phyloP scores from a whole-genome alignment of 768 basidiomycete species.

The Pholiota microspora region DNA sequence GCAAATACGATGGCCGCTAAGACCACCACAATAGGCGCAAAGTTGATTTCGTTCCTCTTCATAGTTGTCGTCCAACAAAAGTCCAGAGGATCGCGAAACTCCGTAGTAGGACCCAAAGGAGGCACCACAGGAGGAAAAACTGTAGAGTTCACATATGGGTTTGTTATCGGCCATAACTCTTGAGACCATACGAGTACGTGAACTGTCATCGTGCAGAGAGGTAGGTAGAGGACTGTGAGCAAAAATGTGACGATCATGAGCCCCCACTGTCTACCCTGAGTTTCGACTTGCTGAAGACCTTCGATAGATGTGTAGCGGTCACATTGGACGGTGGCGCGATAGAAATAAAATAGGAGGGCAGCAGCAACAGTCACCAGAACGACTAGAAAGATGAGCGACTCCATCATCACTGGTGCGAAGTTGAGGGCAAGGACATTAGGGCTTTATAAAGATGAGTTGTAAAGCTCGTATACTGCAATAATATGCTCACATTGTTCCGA shows the following conservation, averaged over 20 bases:
- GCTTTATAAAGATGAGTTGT: conserved; percentile 33
- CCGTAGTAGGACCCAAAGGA: conserved; percentile 52
- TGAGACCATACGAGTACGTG: conserved; percentile 77
- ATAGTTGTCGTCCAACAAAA: conserved; percentile 83
- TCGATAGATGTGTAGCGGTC: conserved; percentile 50
- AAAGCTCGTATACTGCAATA: neutral
- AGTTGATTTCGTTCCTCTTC: conserved; percentile 67
- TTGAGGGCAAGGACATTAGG: conserved; percentile 77
- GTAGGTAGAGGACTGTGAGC: conserved; percentile 69
- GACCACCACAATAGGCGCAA: conserved; percentile 61
- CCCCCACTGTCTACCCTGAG: conserved; percentile 45
- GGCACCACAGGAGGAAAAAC: conserved; percentile 44
- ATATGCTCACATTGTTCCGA: conserved; percentile 62
- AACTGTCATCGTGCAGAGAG: conserved; percentile 73
- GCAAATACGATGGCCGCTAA: conserved; percentile 50
- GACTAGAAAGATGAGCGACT: conserved; percentile 59
- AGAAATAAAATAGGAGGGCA: conserved; percentile 57
- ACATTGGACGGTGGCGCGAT: conserved; percentile 44
- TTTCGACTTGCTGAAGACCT: conserved; percentile 48
- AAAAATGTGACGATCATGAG: conserved; percentile 63
- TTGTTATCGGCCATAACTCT: conserved; percentile 71
- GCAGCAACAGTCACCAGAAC: conserved; percentile 56
- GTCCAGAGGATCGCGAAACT: conserved; percentile 62
- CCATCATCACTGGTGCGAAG: conserved; percentile 57
- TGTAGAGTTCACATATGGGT: conserved; percentile 64